Evolutionary conservation across 1,139 yeast genomes (phyloP), one percentile per base, ranked within the genome.

Genomic region (Geotrichum phurueaensis): DNA sequence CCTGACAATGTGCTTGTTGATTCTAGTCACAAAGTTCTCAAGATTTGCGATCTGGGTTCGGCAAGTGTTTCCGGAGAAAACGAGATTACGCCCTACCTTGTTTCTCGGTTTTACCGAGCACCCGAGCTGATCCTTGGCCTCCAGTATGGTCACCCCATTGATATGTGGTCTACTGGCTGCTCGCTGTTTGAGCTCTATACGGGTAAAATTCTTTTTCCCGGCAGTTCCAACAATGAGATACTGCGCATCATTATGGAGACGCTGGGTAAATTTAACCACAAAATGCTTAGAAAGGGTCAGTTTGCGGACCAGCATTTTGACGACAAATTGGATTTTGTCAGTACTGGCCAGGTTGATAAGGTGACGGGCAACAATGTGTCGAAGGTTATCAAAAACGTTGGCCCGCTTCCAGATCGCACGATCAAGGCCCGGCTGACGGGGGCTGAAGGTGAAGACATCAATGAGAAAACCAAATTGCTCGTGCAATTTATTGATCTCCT

Each of bases 161-260:
- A 90, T 73, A 80, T 88, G 49, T 90, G 97, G 97, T 87, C 96
- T 0, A 82, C 88, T n/a, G 97, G 96, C 0, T 91, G 97, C 75
- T 87, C 92, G 50, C 78, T 91, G 62, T 96, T 92, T 0, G 97
- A 91, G 71, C 77, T 91, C 54, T 78, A 88, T 55, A 96, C 96
- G 0, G 90, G 96, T 0, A 84, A 84, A 63, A 91, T 96, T 0
- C 72, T 90, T 54, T 89, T 89, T 70, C 95, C 96, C 0, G 97
- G 96, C 0, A 80, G 84, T 31, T 58, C 68, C 47, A 74, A 74
- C 64, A 74, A 73, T 60, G 67, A 72, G 49, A 74, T 74, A 76
- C 68, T 74, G 33, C 66, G 65, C 50, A 63, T 68, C 27, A 72
- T 74, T 49, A 73, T 74, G 76, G 71, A 71, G 51, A 60, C 67